A percentile compares a stretch with the other conserved stretches of the same genome.
Evolutionary conservation across 1,284 basidiomycete species (phyloP).

Genomic region (Papiliotrema fonsecae): DNA sequence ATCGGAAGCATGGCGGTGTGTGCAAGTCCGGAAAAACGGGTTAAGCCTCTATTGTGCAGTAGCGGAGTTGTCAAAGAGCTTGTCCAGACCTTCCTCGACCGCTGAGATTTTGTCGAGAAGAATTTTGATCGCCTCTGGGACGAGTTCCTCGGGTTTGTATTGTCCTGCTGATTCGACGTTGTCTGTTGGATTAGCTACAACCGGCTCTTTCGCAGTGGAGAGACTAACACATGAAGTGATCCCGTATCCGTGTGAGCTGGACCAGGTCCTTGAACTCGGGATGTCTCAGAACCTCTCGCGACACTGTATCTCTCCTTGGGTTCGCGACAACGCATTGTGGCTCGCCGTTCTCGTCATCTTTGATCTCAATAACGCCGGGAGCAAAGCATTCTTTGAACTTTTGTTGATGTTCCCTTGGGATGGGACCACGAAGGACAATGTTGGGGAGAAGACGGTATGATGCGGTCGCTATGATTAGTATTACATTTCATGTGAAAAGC

Average conservation of each 20-base stretch:
- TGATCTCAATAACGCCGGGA: slow-evolving; percentile 76
- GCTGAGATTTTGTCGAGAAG: slow-evolving; percentile 71
- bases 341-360: slow-evolving; percentile 49
- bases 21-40: not conserved
- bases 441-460: slow-evolving; percentile 89
- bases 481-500: not conserved
- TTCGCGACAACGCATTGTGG: slow-evolving; percentile 56
- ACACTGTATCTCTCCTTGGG: slow-evolving; percentile 80
- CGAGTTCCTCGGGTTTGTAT: slow-evolving; percentile 76
- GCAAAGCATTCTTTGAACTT: slow-evolving; percentile 89
- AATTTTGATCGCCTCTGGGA: slow-evolving; percentile 75
- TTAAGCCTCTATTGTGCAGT: slow-evolving; percentile 6
- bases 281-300: slow-evolving; percentile 86
- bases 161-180: slow-evolving; percentile 85
- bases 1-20: too few relatives aligned
- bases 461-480: slow-evolving; percentile 65
- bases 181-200: slow-evolving; percentile 53
- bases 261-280: slow-evolving; percentile 84
- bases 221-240: slow-evolving; percentile 83
- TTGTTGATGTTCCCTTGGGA: slow-evolving; percentile 57
- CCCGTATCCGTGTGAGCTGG: slow-evolving; percentile 76
- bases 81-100: slow-evolving; percentile 45
- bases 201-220: not conserved
- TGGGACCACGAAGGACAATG: slow-evolving; percentile 70
- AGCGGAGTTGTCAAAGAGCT: slow-evolving; percentile 25